A percentile compares a stretch with the other conserved stretches of the same genome.
Evolutionary conservation across 2,329 filamentous ascomycete species (phyloP).

Genomic region (Calonectria fujianensis): DNA sequence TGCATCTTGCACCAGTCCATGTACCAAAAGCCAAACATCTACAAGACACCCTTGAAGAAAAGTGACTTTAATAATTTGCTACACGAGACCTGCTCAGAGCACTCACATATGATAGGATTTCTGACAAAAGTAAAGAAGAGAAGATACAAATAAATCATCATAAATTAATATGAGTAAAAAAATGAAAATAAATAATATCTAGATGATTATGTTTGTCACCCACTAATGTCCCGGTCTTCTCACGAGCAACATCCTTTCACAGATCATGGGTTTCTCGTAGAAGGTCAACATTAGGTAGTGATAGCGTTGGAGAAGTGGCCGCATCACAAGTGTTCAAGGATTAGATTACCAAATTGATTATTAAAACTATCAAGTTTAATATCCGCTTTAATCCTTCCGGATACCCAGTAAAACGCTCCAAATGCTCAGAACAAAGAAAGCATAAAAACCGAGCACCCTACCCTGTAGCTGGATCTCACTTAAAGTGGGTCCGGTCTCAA

Average conservation of each 20-base stretch:
- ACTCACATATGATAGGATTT: not conserved
- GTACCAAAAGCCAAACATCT: too few relatives aligned
- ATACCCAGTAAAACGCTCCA: not conserved
- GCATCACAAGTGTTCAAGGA: not conserved
- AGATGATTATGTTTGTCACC: too few relatives aligned
- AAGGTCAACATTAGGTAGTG: too few relatives aligned
- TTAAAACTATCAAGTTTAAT: not conserved
- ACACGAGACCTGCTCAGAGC: fast-evolving
- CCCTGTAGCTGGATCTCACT: not conserved
- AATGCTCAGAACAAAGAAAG: not conserved
- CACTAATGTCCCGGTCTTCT: too few relatives aligned
- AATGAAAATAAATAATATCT: too few relatives aligned
- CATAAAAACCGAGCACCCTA: not conserved
- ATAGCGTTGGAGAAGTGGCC: not conserved
- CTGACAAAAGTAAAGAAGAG: too few relatives aligned
- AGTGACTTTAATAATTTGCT: too few relatives aligned
- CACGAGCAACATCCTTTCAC: too few relatives aligned
- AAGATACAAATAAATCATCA: too few relatives aligned
- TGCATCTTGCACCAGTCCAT: not conserved
- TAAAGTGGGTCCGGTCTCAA: not conserved
- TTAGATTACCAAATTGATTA: not conserved
- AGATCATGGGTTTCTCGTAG: too few relatives aligned
- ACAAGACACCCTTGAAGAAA: not conserved
- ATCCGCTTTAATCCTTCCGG: not conserved
- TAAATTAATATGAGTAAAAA: too few relatives aligned